Evolutionary conservation across 1,284 basidiomycete genomes (phyloP).

Genomic region (Ustilago vetiveriae): DNA sequence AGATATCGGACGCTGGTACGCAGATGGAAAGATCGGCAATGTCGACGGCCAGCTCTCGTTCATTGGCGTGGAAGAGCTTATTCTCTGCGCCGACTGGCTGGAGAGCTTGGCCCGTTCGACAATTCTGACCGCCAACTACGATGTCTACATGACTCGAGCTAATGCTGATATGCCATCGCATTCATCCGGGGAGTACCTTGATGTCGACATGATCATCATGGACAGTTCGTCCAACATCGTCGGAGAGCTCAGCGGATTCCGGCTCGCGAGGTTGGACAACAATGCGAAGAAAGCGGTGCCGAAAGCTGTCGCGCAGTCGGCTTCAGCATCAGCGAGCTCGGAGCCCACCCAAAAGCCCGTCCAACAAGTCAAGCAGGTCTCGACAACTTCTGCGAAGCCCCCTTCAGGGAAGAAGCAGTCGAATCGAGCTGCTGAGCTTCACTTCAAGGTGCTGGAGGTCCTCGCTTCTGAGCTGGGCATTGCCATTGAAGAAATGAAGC

Average conservation of each 20-base stretch:
- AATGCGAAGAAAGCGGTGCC: not conserved
- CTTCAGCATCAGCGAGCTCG: not conserved
- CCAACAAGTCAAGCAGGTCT: not conserved
- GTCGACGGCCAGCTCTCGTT: not conserved
- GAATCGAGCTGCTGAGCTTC: constrained; percentile 5
- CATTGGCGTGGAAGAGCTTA: constrained; percentile 1
- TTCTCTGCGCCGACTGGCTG: constrained; percentile 4
- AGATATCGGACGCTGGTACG: constrained; percentile 17
- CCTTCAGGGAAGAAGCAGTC: not conserved
- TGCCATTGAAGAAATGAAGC: constrained; percentile 30
- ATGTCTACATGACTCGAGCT: constrained; percentile 3
- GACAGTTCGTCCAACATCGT: constrained; percentile 4
- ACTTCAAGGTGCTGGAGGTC: constrained; percentile 21
- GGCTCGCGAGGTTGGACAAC: not conserved
- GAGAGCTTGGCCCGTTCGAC: not conserved
- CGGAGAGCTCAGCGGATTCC: constrained; percentile 10
- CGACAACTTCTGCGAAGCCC: not conserved
- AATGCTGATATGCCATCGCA: not conserved
- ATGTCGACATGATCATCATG: constrained; percentile 17
- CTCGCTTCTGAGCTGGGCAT: constrained; percentile 43
- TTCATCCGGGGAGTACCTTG: not conserved
- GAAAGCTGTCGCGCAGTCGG: not conserved
- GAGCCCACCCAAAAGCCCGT: not conserved
- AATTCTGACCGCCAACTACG: not conserved
- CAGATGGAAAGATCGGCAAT: not conserved